These are phyloP conservation scores for Metschnikowia shivogae DNA, from an alignment of 805 yeast genomes.

Conservation along the genomic window DNA sequence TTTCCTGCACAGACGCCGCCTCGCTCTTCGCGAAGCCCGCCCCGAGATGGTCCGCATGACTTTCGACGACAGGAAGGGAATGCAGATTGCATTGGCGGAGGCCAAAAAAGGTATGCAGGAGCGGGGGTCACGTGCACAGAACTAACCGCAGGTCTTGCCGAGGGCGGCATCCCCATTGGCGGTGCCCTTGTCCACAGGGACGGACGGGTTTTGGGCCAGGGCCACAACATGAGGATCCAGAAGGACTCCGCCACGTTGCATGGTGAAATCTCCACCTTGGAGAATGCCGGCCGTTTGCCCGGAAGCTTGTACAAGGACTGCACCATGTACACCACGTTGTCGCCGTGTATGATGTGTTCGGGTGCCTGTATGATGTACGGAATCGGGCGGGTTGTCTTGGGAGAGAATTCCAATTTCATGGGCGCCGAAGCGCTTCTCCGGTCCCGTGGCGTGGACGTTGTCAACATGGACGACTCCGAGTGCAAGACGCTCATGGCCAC, in stretches of 20 bases:
- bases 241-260: conserved; percentile 80
- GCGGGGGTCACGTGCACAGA: not conserved
- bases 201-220: conserved; percentile 79
- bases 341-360: conserved; percentile 94
- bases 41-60: conserved; percentile 27
- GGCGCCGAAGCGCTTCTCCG: conserved; percentile 80
- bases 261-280: conserved; percentile 88
- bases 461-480: conserved; percentile 52
- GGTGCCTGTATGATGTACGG: conserved; percentile 92
- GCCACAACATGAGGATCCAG: conserved; percentile 89
- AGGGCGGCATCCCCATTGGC: conserved; percentile 92
- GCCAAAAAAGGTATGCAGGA: conserved; percentile 50
- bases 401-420: conserved; percentile 77
- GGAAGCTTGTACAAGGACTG: conserved; percentile 77
- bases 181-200: conserved; percentile 70
- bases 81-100: conserved; percentile 68
- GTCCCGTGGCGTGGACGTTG: conserved; percentile 67
- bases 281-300: conserved; percentile 84
- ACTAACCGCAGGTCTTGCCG: conserved; percentile 49
- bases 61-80: conserved; percentile 62
- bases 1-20: not conserved
- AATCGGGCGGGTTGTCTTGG: conserved; percentile 78
- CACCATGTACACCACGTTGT: conserved; percentile 86
- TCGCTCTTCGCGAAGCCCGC: too few species aligned
- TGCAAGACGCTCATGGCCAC: conserved; percentile 71